phyloP scores from a whole-genome alignment of 1,139 yeast species.

The Kodamaea suecica region DNA sequence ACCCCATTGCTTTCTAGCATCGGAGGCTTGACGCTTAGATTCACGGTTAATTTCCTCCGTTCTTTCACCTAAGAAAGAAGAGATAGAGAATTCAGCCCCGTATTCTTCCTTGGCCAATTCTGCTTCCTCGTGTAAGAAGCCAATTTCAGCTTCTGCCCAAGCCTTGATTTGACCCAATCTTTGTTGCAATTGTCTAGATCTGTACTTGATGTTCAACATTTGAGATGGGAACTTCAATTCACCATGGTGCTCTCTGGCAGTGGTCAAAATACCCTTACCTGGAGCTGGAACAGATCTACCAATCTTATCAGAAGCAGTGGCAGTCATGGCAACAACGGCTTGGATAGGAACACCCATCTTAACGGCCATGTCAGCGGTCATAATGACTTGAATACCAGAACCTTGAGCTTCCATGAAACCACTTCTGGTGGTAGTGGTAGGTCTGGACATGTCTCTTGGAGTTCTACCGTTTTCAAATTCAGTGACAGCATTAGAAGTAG shows the following conservation, averaged over 20 bases:
- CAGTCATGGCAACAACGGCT: slow-evolving; percentile 89
- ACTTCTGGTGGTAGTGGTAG: slow-evolving; percentile 90
- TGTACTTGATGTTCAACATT: slow-evolving; percentile 84
- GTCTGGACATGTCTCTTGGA: slow-evolving; percentile 98
- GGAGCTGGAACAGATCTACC: slow-evolving; percentile 99
- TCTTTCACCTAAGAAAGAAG: slow-evolving; percentile 71
- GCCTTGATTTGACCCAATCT: slow-evolving; percentile 75
- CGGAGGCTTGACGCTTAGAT: slow-evolving; percentile 78
- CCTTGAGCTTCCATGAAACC: slow-evolving; percentile 99
- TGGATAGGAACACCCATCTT: slow-evolving; percentile 99
- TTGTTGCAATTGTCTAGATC: slow-evolving; percentile 83
- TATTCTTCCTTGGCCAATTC: slow-evolving; percentile 68
- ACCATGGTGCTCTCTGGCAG: slow-evolving; percentile 92
- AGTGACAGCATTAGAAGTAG: slow-evolving; percentile 83
- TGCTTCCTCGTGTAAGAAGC: slow-evolving; percentile 46
- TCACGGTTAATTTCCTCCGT: slow-evolving; percentile 84
- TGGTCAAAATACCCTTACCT: slow-evolving; percentile 98
- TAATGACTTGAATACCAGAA: slow-evolving; percentile 95
- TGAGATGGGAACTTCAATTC: slow-evolving; percentile 78
- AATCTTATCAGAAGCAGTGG: slow-evolving; percentile 97
- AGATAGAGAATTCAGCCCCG: slow-evolving; percentile 48
- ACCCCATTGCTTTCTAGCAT: slow-evolving; percentile 94
- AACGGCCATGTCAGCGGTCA: slow-evolving; percentile 91
- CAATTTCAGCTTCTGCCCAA: slow-evolving; percentile 84
- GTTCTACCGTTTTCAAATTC: slow-evolving; percentile 96